phyloP scores from a whole-genome alignment of 2,329 filamentous ascomycete species.

The Fonsecaea pugnacius region DNA sequence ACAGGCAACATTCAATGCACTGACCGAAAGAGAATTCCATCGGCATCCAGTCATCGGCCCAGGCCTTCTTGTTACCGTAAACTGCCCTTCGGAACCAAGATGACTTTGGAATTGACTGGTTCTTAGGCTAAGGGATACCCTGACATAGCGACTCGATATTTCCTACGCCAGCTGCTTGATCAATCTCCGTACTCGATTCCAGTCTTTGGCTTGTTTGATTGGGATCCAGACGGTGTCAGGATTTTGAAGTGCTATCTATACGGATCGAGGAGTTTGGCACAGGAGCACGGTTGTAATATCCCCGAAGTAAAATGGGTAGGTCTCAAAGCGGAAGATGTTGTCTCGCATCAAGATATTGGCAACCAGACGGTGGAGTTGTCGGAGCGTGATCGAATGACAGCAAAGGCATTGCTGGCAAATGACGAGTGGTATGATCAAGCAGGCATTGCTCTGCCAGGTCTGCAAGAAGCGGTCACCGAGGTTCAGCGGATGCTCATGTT shows the following conservation, averaged over 20 bases:
- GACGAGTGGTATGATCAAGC: constrained; percentile 59
- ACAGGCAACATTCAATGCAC: constrained; percentile 64
- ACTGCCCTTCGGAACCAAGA: constrained; percentile 23
- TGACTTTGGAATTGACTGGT: constrained; percentile 11
- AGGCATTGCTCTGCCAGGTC: constrained; percentile 45
- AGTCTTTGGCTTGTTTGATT: constrained; percentile 62
- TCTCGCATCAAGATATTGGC: constrained; percentile 38
- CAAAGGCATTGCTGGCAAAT: constrained; percentile 53
- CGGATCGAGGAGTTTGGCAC: constrained; percentile 60
- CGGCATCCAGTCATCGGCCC: constrained; percentile 45
- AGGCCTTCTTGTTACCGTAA: constrained; percentile 62
- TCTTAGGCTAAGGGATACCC: constrained; percentile 67
- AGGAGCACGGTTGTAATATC: constrained; percentile 57
- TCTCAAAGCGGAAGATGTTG: constrained; percentile 51
- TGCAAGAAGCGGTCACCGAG: constrained; percentile 52
- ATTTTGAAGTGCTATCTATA: constrained; percentile 68
- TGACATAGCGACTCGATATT: constrained; percentile 61
- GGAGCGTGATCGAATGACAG: constrained; percentile 35
- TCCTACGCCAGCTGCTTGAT: constrained; percentile 54
- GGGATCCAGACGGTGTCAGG: constrained; percentile 65
- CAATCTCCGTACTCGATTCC: constrained; percentile 38
- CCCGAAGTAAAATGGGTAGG: constrained; percentile 62
- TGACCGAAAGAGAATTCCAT: constrained; percentile 57
- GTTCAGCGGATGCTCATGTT: constrained; percentile 66
- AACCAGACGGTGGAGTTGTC: constrained; percentile 13